phyloP scores from a whole-genome alignment of 768 basidiomycete species.

The Amanita rubescens region DNA sequence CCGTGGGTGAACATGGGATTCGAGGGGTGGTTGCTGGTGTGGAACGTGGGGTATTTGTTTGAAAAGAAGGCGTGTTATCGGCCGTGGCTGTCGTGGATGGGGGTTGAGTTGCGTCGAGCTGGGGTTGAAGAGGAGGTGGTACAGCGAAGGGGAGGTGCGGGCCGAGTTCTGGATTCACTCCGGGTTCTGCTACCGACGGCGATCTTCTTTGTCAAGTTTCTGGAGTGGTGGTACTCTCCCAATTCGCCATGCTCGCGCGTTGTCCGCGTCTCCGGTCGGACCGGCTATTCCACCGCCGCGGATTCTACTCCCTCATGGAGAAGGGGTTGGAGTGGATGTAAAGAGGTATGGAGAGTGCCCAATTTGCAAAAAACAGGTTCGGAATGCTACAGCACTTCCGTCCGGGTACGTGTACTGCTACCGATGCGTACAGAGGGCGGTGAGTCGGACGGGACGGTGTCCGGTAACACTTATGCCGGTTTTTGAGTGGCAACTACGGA shows the following conservation, averaged over 20 bases:
- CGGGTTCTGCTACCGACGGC: conserved; percentile 76
- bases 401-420: conserved; percentile 96
- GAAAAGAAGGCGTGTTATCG: conserved; percentile 80
- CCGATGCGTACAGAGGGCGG: conserved; percentile 79
- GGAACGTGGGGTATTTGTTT: conserved; percentile 88
- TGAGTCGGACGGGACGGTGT: conserved; percentile 72
- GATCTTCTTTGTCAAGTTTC: conserved; percentile 93
- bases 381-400: conserved; percentile 85
- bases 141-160: conserved; percentile 46
- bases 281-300: conserved; percentile 72
- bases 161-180: conserved; percentile 66
- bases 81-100: conserved; percentile 86
- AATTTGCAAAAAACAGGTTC: conserved; percentile 62
- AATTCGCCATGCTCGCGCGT: conserved; percentile 75
- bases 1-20: conserved; percentile 75
- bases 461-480: conserved; percentile 80
- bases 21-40: conserved; percentile 77
- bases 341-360: conserved; percentile 78
- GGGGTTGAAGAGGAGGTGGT: conserved; percentile 70
- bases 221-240: conserved; percentile 99
- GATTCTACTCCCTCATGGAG: conserved; percentile 68
- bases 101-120: conserved; percentile 75
- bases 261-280: conserved; percentile 54
- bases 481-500: conserved; percentile 76
- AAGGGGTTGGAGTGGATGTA: conserved; percentile 56